Conservation (phyloP, 2,329 filamentous ascomycete species). For the Aspergillus udagawae region DNA sequence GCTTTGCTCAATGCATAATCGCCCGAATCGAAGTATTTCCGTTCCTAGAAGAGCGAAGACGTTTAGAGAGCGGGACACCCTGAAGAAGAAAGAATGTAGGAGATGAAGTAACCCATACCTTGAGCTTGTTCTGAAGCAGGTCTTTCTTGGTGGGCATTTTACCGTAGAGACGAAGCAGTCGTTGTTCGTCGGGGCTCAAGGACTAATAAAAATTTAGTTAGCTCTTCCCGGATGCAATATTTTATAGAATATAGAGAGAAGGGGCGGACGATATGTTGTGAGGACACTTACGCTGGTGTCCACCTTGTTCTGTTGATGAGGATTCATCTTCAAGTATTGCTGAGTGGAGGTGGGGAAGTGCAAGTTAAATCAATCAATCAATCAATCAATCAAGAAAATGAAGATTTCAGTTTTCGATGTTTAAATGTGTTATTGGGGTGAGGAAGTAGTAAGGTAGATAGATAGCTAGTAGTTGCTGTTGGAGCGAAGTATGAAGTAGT, state of each 20-base stretch:
- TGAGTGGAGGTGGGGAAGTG: not conserved
- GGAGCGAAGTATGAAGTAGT: not conserved
- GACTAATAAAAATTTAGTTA: conserved; percentile 54
- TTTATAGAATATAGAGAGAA: not conserved
- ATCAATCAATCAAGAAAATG: not conserved
- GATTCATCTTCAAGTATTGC: conserved; percentile 67
- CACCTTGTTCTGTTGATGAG: conserved; percentile 97
- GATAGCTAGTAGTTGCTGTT: not conserved
- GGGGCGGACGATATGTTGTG: not conserved
- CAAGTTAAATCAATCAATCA: not conserved
- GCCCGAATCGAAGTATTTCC: conserved; percentile 97
- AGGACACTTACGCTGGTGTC: conserved; percentile 78
- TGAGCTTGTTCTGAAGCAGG: conserved; percentile 95
- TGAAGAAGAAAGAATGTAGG: not conserved
- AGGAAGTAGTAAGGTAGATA: not conserved
- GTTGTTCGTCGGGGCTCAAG: conserved; percentile 90
- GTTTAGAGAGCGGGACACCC: not conserved
- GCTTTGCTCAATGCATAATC: conserved; percentile 97
- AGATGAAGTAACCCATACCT: conserved; percentile 46
- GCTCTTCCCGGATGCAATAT: conserved; percentile 1
- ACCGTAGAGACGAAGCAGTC: conserved; percentile 93
- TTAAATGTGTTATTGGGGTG: not conserved
- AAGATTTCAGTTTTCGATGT: not conserved
- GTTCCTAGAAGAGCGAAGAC: conserved; percentile 57
- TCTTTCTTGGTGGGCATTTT: conserved; percentile 96